Percentiles rank a stretch among this genome's conserved stretches.
phyloP scores from a whole-genome alignment of 305 asterid species.

The Fraxinus angustifolia region DNA sequence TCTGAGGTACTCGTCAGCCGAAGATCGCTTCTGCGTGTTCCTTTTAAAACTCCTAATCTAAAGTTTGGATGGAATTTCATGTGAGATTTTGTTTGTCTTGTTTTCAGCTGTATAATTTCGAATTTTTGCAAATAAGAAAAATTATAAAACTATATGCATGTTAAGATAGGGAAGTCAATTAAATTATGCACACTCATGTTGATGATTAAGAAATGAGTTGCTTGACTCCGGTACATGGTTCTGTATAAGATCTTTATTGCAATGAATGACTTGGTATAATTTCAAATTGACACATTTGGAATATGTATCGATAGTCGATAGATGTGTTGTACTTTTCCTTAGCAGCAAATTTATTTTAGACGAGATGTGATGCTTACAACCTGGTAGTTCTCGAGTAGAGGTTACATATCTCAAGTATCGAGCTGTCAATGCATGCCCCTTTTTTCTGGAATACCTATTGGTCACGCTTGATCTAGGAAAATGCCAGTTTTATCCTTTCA shows the following conservation, averaged over 20 bases:
- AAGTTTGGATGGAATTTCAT: neutral
- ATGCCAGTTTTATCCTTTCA: neutral
- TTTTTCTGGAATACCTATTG: neutral
- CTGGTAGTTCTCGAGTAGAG: neutral
- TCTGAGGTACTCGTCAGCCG: neutral
- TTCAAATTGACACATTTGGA: neutral
- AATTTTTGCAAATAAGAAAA: neutral
- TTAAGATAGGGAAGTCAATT: neutral
- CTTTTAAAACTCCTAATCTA: neutral
- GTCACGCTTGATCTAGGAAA: neutral
- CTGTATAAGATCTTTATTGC: neutral
- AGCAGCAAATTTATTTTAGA: neutral
- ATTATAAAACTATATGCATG: neutral
- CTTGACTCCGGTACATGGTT: neutral
- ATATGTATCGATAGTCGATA: neutral
- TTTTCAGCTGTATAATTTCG: neutral
- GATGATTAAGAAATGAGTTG: neutral
- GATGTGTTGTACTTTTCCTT: neutral
- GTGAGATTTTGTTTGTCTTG: neutral
- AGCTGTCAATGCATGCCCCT: neutral
- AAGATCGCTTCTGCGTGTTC: neutral
- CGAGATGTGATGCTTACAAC: neutral
- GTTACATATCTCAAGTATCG: neutral
- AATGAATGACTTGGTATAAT: neutral
- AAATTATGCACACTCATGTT: neutral